Evolutionary conservation across 129 eudicot genomes (phyloP).

Genomic region (Silybum marianum): DNA sequence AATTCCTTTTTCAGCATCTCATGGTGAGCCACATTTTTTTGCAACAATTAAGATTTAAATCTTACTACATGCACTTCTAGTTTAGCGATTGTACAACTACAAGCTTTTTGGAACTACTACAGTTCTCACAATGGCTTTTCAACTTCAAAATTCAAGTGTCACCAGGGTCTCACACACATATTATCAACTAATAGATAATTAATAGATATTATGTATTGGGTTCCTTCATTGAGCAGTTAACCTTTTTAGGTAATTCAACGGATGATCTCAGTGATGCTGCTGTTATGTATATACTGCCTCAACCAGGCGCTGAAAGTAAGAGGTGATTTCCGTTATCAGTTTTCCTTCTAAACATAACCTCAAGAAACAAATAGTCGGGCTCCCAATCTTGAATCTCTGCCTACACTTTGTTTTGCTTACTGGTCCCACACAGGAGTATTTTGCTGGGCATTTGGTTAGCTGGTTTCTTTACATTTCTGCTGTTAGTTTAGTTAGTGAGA

Average conservation of each 20-base stretch:
- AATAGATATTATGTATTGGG: neutral
- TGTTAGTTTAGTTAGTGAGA: neutral
- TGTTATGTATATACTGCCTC: slow-evolving; percentile 76
- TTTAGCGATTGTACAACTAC: neutral
- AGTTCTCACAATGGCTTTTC: neutral
- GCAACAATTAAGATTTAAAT: neutral
- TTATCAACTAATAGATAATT: neutral
- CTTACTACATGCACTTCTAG: slow-evolving; percentile 7
- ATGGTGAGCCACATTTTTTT: slow-evolving; percentile 48
- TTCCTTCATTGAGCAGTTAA: slow-evolving; percentile 22
- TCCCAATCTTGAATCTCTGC: neutral
- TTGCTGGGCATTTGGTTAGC: neutral
- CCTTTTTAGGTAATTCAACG: slow-evolving; percentile 49
- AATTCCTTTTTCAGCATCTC: slow-evolving; percentile 78
- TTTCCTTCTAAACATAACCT: slow-evolving; percentile 15
- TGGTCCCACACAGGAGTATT: neutral
- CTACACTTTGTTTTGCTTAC: neutral
- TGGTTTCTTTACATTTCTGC: neutral
- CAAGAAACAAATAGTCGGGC: neutral
- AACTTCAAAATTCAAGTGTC: neutral
- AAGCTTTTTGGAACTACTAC: neutral
- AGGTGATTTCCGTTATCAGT: slow-evolving; percentile 47
- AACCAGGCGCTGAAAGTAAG: slow-evolving; percentile 82
- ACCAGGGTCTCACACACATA: neutral
- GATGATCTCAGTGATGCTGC: slow-evolving; percentile 52